These are phyloP conservation scores for Cystofilobasidium macerans DNA, from an alignment of 768 basidiomycete species.

Conservation along the genomic window DNA sequence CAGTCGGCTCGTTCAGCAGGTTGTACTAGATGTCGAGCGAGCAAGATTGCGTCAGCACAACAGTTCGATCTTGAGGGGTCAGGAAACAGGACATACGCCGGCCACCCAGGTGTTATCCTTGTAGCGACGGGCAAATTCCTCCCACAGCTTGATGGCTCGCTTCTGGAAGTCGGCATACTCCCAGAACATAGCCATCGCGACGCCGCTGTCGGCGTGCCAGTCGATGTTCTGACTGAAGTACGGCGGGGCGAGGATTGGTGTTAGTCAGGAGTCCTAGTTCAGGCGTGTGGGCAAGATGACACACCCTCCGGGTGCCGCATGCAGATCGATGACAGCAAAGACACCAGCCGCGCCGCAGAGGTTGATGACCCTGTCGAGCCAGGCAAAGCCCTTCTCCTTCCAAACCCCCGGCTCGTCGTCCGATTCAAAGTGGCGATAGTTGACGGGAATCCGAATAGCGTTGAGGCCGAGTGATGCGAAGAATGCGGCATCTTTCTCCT, in stretches of 20 bases:
- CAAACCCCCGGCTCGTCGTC: slow-evolving; percentile 42
- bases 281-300: too few species aligned
- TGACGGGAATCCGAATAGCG: slow-evolving; percentile 64
- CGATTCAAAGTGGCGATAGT: slow-evolving; percentile 64
- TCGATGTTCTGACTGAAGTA: slow-evolving; percentile 45
- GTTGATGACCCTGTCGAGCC: slow-evolving; percentile 69
- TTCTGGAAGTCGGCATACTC: slow-evolving; percentile 77
- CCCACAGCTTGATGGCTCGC: slow-evolving; percentile 59
- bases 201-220: slow-evolving; percentile 40
- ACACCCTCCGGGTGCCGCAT: slow-evolving; percentile 49
- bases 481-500: slow-evolving; percentile 59
- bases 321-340: slow-evolving; percentile 66
- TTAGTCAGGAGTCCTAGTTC: too few species aligned
- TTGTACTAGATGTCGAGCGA: slow-evolving; percentile 46
- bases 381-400: slow-evolving; percentile 62
- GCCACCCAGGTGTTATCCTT: slow-evolving; percentile 69
- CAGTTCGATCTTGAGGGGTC: not conserved
- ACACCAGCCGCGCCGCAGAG: slow-evolving; percentile 64
- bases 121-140: slow-evolving; percentile 62
- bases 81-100: not conserved
- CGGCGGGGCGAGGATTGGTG: too few species aligned
- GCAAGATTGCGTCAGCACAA: too few species aligned
- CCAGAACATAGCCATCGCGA: slow-evolving; percentile 47
- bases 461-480: slow-evolving; percentile 62
- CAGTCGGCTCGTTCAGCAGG: slow-evolving; percentile 73